Conservation (phyloP, 2,329 filamentous ascomycete species). For the Talaromyces albobiverticillius region DNA sequence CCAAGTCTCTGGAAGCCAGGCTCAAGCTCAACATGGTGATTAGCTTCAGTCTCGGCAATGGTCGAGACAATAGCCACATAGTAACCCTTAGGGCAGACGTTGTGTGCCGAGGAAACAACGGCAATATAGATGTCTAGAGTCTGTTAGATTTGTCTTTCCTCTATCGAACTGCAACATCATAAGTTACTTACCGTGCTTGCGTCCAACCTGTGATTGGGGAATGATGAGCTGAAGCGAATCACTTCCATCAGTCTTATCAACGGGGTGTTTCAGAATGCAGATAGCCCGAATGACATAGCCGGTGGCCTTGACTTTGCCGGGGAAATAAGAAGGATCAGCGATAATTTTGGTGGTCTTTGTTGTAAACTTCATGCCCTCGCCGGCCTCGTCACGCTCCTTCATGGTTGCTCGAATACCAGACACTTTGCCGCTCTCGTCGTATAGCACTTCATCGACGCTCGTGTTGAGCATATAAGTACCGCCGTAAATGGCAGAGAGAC, state of each 20-base stretch:
- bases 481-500: conserved; percentile 95
- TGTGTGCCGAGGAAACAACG: conserved; percentile 91
- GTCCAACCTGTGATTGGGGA: conserved; percentile 92
- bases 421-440: conserved; percentile 75
- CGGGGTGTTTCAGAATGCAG: conserved; percentile 93
- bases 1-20: conserved; percentile 89
- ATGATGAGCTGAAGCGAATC: conserved; percentile 96
- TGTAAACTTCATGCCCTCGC: conserved; percentile 80
- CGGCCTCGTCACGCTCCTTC: conserved; percentile 75
- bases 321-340: conserved; percentile 95
- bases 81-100: conserved; percentile 98
- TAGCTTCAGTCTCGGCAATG: conserved; percentile 84
- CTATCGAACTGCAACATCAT: not conserved
- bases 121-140: conserved; percentile 90
- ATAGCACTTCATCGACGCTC: conserved; percentile 81
- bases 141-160: conserved; percentile 19
- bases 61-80: conserved; percentile 98
- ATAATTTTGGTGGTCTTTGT: conserved; percentile 96
- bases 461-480: conserved; percentile 99
- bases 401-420: conserved; percentile 96
- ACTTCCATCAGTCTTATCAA: conserved; percentile 81
- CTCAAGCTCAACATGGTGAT: conserved; percentile 94
- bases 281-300: conserved; percentile 94
- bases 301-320: conserved; percentile 78
- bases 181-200: conserved; percentile 77